Evolutionary conservation across 345 rosid genomes (phyloP).

Genomic region (Psidium friedrichsthalianum): DNA sequence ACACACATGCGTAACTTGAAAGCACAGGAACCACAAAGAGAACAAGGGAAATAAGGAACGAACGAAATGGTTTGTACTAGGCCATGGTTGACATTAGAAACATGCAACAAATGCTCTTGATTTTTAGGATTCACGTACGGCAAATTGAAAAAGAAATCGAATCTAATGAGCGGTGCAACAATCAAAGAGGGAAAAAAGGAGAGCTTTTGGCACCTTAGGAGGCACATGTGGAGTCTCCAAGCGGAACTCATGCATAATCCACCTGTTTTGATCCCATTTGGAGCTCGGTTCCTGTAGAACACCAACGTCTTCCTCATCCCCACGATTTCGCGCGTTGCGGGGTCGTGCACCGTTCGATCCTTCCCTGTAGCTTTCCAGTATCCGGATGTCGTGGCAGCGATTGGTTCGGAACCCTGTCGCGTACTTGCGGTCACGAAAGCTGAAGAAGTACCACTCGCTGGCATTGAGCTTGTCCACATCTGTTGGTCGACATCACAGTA

Average conservation of each 20-base stretch:
- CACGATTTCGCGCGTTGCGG: slow-evolving; percentile 42
- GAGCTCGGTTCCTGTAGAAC: slow-evolving; percentile 83
- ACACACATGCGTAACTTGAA: background rate
- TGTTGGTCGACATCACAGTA: slow-evolving; percentile 4
- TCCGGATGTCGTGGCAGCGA: slow-evolving; percentile 70
- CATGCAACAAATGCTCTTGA: background rate
- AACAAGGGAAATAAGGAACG: background rate
- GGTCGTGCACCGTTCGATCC: slow-evolving; percentile 77
- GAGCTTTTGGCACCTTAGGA: slow-evolving; percentile 51
- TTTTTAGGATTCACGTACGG: background rate
- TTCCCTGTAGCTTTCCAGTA: slow-evolving; percentile 99
- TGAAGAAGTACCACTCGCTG: slow-evolving; percentile 96
- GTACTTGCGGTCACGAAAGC: slow-evolving; percentile 84
- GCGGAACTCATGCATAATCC: slow-evolving; percentile 99
- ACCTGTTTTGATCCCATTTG: slow-evolving; percentile 85
- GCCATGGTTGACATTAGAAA: background rate
- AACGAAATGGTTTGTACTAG: background rate
- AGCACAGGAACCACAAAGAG: background rate
- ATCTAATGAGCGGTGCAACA: background rate
- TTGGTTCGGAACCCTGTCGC: slow-evolving; percentile 91
- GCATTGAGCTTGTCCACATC: slow-evolving; percentile 95
- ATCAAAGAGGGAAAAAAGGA: background rate
- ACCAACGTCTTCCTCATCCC: slow-evolving; percentile 99
- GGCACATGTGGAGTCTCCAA: slow-evolving; percentile 85
- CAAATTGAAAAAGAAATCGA: background rate